Evolutionary conservation across 345 rosid genomes (phyloP).

Genomic region (Lepidium africanum): DNA sequence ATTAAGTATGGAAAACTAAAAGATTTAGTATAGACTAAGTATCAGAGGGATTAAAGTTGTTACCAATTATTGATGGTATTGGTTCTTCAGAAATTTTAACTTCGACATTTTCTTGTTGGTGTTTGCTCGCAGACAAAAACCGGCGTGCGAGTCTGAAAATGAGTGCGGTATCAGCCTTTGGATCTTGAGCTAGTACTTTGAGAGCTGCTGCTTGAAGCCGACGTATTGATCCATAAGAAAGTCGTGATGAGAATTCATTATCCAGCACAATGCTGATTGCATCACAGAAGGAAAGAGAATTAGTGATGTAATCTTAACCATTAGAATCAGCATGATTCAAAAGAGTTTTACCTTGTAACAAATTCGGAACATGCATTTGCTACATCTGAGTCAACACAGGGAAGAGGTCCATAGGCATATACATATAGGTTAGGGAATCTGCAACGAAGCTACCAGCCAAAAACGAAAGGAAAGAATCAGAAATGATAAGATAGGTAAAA

Average conservation of each 20-base stretch:
- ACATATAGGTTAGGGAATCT: conserved; percentile 65
- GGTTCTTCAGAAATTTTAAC: not conserved
- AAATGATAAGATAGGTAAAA: not conserved
- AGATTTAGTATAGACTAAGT: not conserved
- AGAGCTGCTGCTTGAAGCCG: conserved; percentile 82
- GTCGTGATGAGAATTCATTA: conserved; percentile 87
- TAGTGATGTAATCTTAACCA: not conserved
- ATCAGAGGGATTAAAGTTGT: not conserved
- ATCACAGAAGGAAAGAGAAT: conserved; percentile 15
- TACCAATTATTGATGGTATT: conserved; percentile 23
- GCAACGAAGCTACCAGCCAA: conserved; percentile 41
- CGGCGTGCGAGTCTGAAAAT: conserved; percentile 64
- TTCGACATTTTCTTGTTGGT: conserved; percentile 8
- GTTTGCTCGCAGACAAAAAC: conserved; percentile 44
- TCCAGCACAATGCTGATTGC: conserved; percentile 64
- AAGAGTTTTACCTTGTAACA: conserved; percentile 59
- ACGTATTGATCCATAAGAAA: conserved; percentile 78
- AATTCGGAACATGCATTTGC: conserved; percentile 81
- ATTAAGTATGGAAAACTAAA: not conserved
- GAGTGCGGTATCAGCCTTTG: conserved; percentile 51
- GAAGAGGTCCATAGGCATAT: conserved; percentile 79
- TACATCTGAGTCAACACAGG: conserved; percentile 63
- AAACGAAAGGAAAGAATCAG: not conserved
- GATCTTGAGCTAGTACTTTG: conserved; percentile 62
- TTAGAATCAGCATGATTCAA: not conserved